Conservation (phyloP, 805 yeast genomes). For the Suhomyces faveliae region DNA sequence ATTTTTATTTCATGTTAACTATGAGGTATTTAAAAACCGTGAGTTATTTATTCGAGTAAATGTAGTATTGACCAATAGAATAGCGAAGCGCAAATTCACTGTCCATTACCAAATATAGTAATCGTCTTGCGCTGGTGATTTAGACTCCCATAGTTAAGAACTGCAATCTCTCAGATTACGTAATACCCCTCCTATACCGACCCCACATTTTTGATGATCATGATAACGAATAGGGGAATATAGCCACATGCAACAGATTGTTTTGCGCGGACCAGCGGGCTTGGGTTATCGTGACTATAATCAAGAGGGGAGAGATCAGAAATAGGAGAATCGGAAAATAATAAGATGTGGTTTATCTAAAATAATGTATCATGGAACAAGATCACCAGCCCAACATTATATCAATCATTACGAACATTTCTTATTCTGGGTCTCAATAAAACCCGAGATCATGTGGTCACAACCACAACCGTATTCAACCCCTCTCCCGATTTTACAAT, state of each 20-base stretch:
- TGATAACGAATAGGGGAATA: not conserved
- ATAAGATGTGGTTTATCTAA: not conserved
- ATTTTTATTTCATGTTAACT: not conserved
- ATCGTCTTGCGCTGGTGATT: not conserved
- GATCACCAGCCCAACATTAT: not conserved
- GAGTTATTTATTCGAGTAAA: not conserved
- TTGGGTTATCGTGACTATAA: not conserved
- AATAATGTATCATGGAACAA: no score
- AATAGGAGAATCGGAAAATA: not conserved
- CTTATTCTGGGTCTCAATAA: not conserved
- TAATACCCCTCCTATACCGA: not conserved
- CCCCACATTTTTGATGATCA: not conserved
- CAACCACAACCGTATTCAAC: not conserved
- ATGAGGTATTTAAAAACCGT: not conserved
- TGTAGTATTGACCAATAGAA: not conserved
- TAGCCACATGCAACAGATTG: not conserved
- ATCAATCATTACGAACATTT: not conserved
- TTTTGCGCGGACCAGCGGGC: conserved; percentile 1
- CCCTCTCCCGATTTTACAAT: not conserved
- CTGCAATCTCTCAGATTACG: not conserved
- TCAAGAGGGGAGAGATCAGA: not conserved
- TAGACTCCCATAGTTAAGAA: not conserved
- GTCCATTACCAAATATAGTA: not conserved
- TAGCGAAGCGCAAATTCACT: not conserved
- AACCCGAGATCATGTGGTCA: not conserved